phyloP scores from a whole-genome alignment of 2,329 filamentous ascomycete species.

The Dendryphion nanum region DNA sequence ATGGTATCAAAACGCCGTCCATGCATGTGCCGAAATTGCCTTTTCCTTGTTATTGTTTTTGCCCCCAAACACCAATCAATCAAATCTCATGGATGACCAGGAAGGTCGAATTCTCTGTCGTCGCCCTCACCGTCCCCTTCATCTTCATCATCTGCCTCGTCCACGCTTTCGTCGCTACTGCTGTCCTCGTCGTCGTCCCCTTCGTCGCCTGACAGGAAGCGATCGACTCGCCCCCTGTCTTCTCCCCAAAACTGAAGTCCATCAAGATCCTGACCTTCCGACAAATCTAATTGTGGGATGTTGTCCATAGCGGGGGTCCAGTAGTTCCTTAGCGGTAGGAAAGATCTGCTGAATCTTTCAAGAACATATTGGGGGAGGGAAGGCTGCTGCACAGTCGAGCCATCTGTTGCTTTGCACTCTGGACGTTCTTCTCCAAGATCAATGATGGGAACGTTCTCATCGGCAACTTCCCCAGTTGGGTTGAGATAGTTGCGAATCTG shows the following conservation, averaged over 20 bases:
- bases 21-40: slow-evolving; percentile 2
- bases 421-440: slow-evolving; percentile 36
- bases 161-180: slow-evolving; percentile 34
- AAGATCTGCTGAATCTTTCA: slow-evolving; percentile 44
- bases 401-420: slow-evolving; percentile 33
- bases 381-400: slow-evolving; percentile 36
- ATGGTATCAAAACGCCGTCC: neutral
- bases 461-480: slow-evolving; percentile 31
- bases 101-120: slow-evolving; percentile 30
- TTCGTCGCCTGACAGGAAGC: slow-evolving; percentile 21
- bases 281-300: slow-evolving; percentile 28
- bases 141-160: slow-evolving; percentile 25
- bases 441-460: slow-evolving; percentile 35
- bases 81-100: slow-evolving; percentile 31
- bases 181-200: slow-evolving; percentile 30
- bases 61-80: neutral
- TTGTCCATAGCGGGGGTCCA: slow-evolving; percentile 32
- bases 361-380: slow-evolving; percentile 47
- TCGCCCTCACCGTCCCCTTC: slow-evolving; percentile 26
- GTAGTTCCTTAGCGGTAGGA: slow-evolving; percentile 48
- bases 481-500: slow-evolving; percentile 48
- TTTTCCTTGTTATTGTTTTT: slow-evolving; percentile 1
- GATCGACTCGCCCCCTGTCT: slow-evolving; percentile 24
- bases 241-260: slow-evolving; percentile 34
- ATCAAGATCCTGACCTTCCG: slow-evolving; percentile 26